Conservation (phyloP, 768 basidiomycete genomes). For the Mrakia gelida region DNA sequence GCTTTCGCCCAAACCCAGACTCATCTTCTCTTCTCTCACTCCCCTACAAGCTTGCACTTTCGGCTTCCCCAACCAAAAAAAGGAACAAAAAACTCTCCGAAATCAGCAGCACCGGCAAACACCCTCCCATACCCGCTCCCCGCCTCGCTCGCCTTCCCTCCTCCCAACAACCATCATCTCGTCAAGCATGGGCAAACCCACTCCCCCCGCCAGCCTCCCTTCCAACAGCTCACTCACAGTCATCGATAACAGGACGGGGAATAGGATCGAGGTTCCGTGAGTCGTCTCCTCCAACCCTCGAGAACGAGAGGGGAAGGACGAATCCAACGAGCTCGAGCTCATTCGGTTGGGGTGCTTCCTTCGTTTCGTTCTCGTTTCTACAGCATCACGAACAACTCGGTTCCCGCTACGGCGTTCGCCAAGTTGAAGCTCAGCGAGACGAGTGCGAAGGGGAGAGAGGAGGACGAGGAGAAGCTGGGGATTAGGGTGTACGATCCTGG, state of each 20-base stretch:
- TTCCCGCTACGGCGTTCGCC: constrained; percentile 78
- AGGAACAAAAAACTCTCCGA: too few relatives aligned
- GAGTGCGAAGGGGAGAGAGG: constrained; percentile 36
- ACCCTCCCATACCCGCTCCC: background rate
- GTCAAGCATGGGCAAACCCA: constrained; percentile 12
- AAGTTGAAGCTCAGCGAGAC: constrained; percentile 55
- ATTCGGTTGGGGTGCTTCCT: background rate
- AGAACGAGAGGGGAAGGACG: too few relatives aligned
- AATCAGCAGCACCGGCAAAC: too few relatives aligned
- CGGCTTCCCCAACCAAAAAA: background rate
- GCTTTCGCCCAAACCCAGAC: background rate
- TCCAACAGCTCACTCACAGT: constrained; percentile 49
- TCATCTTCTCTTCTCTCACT: background rate
- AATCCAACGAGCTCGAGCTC: background rate
- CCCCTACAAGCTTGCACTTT: too few relatives aligned
- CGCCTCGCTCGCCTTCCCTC: background rate
- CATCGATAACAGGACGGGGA: constrained; percentile 78
- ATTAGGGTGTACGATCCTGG: constrained; percentile 13
- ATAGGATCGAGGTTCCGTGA: constrained; percentile 67
- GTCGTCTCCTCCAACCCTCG: constrained; percentile 41
- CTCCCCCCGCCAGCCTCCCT: background rate
- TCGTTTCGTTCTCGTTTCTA: background rate
- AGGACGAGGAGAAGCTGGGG: constrained; percentile 34
- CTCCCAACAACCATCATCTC: background rate
- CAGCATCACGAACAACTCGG: constrained; percentile 74